Conservation (phyloP, 129 eudicot genomes). For the Helichrysum umbraculigerum region DNA sequence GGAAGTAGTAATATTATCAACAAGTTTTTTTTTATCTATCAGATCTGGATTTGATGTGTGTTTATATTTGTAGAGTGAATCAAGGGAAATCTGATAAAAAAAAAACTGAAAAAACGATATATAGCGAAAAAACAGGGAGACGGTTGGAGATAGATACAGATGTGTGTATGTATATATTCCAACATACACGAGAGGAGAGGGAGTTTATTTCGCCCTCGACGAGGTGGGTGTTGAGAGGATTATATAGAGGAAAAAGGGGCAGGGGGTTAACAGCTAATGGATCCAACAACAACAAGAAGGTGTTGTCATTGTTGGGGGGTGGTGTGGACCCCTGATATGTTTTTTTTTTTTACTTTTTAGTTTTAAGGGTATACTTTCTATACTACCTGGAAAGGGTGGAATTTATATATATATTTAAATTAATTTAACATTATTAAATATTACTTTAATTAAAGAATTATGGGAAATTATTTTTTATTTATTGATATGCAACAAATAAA, state of each 20-base stretch:
- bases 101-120: slow-evolving; percentile 16
- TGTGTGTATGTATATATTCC: background rate
- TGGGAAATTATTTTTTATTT: too few relatives aligned
- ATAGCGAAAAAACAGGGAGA: slow-evolving; percentile 9
- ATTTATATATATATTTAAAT: too few relatives aligned
- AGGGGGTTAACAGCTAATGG: slow-evolving; percentile 8
- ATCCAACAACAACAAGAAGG: background rate
- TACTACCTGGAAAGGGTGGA: background rate
- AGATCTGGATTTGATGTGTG: slow-evolving; percentile 25
- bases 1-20: background rate
- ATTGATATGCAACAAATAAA: too few relatives aligned
- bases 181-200: slow-evolving; percentile 7
- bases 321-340: background rate
- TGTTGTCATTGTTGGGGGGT: background rate
- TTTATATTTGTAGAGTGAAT: background rate
- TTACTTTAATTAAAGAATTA: too few relatives aligned
- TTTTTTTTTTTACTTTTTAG: background rate
- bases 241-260: slow-evolving; percentile 30
- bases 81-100: background rate
- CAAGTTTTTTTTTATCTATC: background rate
- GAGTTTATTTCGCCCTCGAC: slow-evolving; percentile 30
- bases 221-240: slow-evolving; percentile 37
- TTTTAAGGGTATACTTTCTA: background rate
- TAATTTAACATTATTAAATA: too few relatives aligned
- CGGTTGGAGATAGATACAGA: slow-evolving; percentile 28